Conservation (phyloP, 2,329 filamentous ascomycete species). For the Myriosclerotinia scirpicola region DNA sequence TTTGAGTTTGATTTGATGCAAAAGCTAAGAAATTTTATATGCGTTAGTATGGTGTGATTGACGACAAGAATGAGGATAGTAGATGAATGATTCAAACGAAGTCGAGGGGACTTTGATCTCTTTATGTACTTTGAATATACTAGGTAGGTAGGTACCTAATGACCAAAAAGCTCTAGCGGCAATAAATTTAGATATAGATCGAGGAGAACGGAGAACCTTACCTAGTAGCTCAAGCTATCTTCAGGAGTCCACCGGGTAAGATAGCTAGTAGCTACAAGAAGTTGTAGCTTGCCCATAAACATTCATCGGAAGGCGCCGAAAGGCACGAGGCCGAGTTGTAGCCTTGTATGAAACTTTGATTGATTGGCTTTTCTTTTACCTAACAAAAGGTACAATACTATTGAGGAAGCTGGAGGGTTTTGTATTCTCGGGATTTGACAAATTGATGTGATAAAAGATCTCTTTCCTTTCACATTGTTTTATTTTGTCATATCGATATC, state of each 20-base stretch:
- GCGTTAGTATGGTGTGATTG: conserved; percentile 15
- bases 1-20: not conserved
- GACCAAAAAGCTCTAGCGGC: conserved; percentile 7
- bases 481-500: too few relatives aligned
- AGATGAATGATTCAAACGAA: not conserved
- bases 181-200: conserved; percentile 6
- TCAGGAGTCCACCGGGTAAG: conserved; percentile 17
- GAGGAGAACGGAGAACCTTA: conserved; percentile 21
- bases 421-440: too few relatives aligned
- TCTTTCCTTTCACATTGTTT: not conserved
- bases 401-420: too few relatives aligned
- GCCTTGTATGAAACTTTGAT: conserved; percentile 14
- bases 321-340: conserved; percentile 15
- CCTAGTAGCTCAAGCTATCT: conserved; percentile 15
- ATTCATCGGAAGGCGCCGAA: conserved; percentile 24
- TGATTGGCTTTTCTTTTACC: conserved; percentile 15
- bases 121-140: conserved; percentile 14
- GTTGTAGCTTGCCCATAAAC: conserved; percentile 3
- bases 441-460: too few relatives aligned
- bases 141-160: too few relatives aligned
- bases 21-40: not conserved
- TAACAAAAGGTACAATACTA: too few relatives aligned
- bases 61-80: conserved; percentile 17
- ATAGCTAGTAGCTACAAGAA: not conserved
- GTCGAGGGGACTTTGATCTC: not conserved